phyloP scores from a whole-genome alignment of 169 alveolate genomes.

The Plasmodium relictum region DNA sequence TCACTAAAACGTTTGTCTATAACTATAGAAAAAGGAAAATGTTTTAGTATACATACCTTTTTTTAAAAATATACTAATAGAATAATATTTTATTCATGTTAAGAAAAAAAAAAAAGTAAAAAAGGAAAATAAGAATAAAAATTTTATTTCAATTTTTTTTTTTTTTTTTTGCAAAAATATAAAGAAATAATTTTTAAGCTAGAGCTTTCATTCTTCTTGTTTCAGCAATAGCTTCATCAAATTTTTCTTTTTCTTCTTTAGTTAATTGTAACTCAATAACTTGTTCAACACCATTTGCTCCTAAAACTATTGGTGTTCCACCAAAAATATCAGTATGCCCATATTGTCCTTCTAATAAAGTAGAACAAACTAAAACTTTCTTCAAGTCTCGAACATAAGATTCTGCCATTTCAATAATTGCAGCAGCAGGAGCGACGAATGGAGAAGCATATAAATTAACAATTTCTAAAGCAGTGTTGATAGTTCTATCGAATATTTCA shows the following conservation, averaged over 20 bases:
- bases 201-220: slow-evolving; percentile 77
- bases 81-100: too few species aligned
- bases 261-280: slow-evolving; percentile 84
- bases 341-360: slow-evolving; percentile 90
- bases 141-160: too few species aligned
- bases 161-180: too few species aligned
- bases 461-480: slow-evolving; percentile 84
- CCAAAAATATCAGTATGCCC: slow-evolving; percentile 87
- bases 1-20: too few species aligned
- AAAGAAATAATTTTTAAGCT: slow-evolving; percentile 1
- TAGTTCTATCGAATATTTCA: slow-evolving; percentile 80
- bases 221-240: slow-evolving; percentile 79
- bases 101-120: too few species aligned
- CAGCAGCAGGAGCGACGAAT: slow-evolving; percentile 86
- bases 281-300: slow-evolving; percentile 89
- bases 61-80: too few species aligned
- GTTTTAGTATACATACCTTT: too few species aligned
- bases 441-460: slow-evolving; percentile 85
- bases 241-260: slow-evolving; percentile 82
- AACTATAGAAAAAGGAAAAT: too few species aligned
- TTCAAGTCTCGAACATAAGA: slow-evolving; percentile 85
- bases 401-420: slow-evolving; percentile 84
- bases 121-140: too few species aligned
- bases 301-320: slow-evolving; percentile 91
- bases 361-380: slow-evolving; percentile 88